Evolutionary conservation across 768 basidiomycete species (phyloP).

Genomic region (Cytidiella melzeri): DNA sequence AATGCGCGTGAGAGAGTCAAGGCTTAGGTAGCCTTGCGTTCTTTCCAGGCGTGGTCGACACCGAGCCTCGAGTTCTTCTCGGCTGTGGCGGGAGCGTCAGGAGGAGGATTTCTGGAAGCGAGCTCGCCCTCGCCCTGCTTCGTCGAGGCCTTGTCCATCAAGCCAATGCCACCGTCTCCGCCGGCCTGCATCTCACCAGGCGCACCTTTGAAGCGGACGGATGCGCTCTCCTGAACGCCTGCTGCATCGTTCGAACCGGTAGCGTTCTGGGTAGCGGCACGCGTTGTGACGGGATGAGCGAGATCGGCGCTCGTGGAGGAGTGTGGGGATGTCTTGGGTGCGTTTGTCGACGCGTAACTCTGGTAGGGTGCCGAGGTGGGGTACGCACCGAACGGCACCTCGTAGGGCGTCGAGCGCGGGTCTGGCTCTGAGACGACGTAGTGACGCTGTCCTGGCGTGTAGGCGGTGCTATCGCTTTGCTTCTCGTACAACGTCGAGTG

Average conservation of each 20-base stretch:
- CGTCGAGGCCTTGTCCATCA: constrained; percentile 38
- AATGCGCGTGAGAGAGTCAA: too few species aligned
- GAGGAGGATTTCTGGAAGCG: constrained; percentile 41
- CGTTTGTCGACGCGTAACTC: constrained; percentile 35
- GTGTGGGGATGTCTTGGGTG: constrained; percentile 29
- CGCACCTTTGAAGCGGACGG: constrained; percentile 35
- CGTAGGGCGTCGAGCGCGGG: constrained; percentile 50
- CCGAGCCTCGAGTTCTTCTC: constrained; percentile 43
- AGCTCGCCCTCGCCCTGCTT: constrained; percentile 32
- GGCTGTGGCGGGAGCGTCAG: constrained; percentile 34
- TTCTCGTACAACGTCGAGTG: constrained; percentile 49
- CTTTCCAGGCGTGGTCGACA: constrained; percentile 42
- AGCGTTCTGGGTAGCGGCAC: constrained; percentile 34
- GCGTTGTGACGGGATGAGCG: constrained; percentile 40
- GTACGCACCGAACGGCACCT: constrained; percentile 65
- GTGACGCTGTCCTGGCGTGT: constrained; percentile 48
- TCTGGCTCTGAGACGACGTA: constrained; percentile 75
- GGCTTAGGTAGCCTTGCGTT: too few species aligned
- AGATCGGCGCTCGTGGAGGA: constrained; percentile 36
- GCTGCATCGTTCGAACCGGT: constrained; percentile 12
- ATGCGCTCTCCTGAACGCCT: constrained; percentile 44
- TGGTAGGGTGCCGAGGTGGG: constrained; percentile 34
- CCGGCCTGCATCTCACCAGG: constrained; percentile 43
- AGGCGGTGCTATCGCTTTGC: constrained; percentile 44
- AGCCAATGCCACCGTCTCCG: constrained; percentile 34